Conservation (phyloP, 345 rosid genomes). For the Gossypium rotundifolium region DNA sequence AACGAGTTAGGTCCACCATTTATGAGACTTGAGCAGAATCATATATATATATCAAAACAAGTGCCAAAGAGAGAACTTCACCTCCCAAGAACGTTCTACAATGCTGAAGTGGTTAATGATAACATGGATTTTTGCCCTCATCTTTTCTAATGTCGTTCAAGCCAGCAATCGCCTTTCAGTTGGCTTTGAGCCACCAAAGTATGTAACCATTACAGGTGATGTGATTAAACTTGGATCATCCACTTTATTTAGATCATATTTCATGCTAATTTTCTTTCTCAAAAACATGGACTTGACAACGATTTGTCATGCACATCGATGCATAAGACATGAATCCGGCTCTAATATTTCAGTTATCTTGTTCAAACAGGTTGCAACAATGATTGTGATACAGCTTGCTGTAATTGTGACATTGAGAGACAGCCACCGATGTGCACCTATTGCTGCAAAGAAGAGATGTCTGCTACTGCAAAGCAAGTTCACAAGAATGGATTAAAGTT, state of each 20-base stretch:
- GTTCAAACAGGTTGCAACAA: slow-evolving; percentile 61
- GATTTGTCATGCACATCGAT: neutral
- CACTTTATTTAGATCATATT: neutral
- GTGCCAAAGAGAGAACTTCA: neutral
- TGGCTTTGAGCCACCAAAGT: slow-evolving; percentile 19
- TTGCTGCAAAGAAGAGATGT: slow-evolving; percentile 51
- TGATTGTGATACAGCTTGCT: slow-evolving; percentile 68
- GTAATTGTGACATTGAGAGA: slow-evolving; percentile 54
- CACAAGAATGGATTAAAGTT: neutral
- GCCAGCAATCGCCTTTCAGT: slow-evolving; percentile 25
- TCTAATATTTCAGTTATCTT: neutral
- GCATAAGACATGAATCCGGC: neutral
- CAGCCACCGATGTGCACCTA: slow-evolving; percentile 64
- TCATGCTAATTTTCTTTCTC: no score
- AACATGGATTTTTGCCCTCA: slow-evolving; percentile 23
- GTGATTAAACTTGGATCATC: neutral
- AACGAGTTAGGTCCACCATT: slow-evolving; percentile 25
- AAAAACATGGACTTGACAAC: no score
- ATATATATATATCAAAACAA: slow-evolving; percentile 14
- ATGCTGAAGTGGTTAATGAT: slow-evolving; percentile 20
- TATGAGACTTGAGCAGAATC: slow-evolving; percentile 3
- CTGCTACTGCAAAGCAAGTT: neutral
- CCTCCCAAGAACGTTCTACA: neutral
- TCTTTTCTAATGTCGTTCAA: slow-evolving; percentile 18
- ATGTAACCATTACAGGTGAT: slow-evolving; percentile 47